Conservation (phyloP, 1,139 yeast genomes). For the Nadsonia commutata region DNA sequence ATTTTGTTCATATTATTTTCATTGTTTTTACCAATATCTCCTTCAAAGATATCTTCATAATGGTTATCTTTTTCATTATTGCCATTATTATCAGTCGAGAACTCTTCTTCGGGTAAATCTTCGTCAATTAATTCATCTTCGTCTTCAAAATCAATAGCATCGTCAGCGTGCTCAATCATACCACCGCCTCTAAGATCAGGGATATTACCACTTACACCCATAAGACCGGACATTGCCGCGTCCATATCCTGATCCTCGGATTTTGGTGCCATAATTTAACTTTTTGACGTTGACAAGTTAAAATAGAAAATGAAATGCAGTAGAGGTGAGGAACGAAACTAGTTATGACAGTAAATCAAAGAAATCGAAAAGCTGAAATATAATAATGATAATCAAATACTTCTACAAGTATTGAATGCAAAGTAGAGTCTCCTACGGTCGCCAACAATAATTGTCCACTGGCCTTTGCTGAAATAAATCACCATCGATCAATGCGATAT, state of each 20-base stretch:
- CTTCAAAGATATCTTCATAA: neutral
- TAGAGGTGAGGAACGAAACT: too few species aligned
- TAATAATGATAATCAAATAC: too few species aligned
- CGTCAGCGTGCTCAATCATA: constrained; percentile 58
- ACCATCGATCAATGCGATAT: too few species aligned
- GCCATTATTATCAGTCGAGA: constrained; percentile 10
- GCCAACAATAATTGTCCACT: too few species aligned
- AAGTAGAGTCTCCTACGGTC: too few species aligned
- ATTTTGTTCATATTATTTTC: too few species aligned
- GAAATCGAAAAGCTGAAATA: too few species aligned
- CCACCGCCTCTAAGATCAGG: constrained; percentile 19
- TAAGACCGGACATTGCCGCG: constrained; percentile 9
- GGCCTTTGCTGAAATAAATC: too few species aligned
- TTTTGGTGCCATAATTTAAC: constrained; percentile 1
- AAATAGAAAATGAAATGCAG: neutral
- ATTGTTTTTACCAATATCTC: constrained; percentile 7
- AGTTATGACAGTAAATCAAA: too few species aligned
- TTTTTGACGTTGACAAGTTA: constrained; percentile 1
- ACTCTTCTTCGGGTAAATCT: constrained; percentile 36
- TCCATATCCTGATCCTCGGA: constrained; percentile 14
- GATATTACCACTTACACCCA: constrained; percentile 4
- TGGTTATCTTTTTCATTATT: constrained; percentile 19
- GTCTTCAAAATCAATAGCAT: constrained; percentile 92
- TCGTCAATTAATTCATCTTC: constrained; percentile 85
- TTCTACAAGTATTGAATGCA: too few species aligned